Evolutionary conservation across 2,329 filamentous ascomycete genomes (phyloP).

Genomic region (Ophiostoma sp.): DNA sequence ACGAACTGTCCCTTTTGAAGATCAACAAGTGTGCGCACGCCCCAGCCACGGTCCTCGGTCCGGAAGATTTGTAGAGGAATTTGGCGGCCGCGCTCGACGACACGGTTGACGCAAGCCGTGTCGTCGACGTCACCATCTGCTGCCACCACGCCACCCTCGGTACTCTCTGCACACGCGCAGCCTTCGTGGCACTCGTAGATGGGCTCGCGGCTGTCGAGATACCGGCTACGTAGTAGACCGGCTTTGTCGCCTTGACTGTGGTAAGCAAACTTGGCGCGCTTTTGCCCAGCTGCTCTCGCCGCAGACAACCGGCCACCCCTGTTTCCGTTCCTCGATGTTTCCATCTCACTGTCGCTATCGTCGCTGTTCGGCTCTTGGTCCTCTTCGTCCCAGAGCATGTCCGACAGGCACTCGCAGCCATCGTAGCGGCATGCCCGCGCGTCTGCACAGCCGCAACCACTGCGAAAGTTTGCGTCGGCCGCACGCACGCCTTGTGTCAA

Average conservation of each 20-base stretch:
- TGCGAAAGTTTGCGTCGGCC: slow-evolving; percentile 61
- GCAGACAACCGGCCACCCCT: not conserved
- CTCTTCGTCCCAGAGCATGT: slow-evolving; percentile 57
- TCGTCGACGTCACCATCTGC: not conserved
- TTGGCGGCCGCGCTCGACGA: slow-evolving; percentile 72
- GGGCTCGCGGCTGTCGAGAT: slow-evolving; percentile 56
- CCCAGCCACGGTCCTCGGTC: slow-evolving; percentile 73
- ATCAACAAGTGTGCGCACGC: slow-evolving; percentile 63
- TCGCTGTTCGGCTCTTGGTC: slow-evolving; percentile 45
- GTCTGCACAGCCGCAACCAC: slow-evolving; percentile 66
- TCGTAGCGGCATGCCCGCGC: slow-evolving; percentile 66
- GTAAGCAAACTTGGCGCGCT: slow-evolving; percentile 61
- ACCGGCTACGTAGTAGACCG: slow-evolving; percentile 53
- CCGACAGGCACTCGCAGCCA: slow-evolving; percentile 65
- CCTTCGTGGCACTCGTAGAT: slow-evolving; percentile 80
- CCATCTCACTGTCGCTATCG: slow-evolving; percentile 31
- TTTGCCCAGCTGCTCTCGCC: too few relatives aligned
- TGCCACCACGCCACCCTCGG: not conserved
- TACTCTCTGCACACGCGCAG: slow-evolving; percentile 59
- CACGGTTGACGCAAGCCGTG: slow-evolving; percentile 65
- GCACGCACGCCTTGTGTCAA: slow-evolving; percentile 60
- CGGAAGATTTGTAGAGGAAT: slow-evolving; percentile 76
- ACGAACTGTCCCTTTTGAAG: slow-evolving; percentile 75
- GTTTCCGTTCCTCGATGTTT: not conserved
- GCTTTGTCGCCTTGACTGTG: slow-evolving; percentile 54